These are phyloP conservation scores for Globisporangium cylindrosporum DNA, from an alignment of 352 stramenopile genomes.

Conservation along the genomic window DNA sequence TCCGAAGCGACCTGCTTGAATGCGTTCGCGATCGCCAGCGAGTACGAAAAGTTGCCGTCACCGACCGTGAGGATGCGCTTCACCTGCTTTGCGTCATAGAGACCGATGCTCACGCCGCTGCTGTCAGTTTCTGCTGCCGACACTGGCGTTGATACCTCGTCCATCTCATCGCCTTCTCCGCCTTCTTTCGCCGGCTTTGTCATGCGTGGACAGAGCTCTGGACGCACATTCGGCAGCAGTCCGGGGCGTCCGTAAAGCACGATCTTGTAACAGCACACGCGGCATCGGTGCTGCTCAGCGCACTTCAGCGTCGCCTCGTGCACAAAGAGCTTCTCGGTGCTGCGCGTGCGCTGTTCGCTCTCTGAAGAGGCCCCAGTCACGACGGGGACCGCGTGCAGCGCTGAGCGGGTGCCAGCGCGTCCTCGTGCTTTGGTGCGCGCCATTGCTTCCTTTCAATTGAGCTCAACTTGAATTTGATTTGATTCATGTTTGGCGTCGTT, in stretches of 20 bases:
- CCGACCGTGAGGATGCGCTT: constrained; percentile 89
- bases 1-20: constrained; percentile 24
- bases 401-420: not conserved
- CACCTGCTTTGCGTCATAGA: constrained; percentile 52
- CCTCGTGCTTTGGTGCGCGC: not conserved
- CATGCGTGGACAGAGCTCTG: constrained; percentile 72
- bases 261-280: constrained; percentile 89
- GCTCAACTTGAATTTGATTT: not conserved
- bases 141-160: not conserved
- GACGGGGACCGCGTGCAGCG: not conserved
- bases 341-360: constrained; percentile 29
- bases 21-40: constrained; percentile 79
- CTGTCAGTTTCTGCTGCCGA: not conserved
- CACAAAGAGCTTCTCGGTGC: constrained; percentile 54
- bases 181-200: not conserved
- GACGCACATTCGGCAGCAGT: constrained; percentile 68
- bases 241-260: constrained; percentile 54
- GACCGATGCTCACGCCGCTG: constrained; percentile 28
- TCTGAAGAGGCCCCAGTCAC: not conserved
- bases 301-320: constrained; percentile 70
- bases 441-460: not conserved
- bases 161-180: not conserved
- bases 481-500: not conserved
- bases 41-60: constrained; percentile 97
- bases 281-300: constrained; percentile 57